A percentile compares a stretch with the other conserved stretches of the same genome.
Evolutionary conservation across 805 yeast genomes (phyloP).

Genomic region (Kazachstania bromeliacearum): DNA sequence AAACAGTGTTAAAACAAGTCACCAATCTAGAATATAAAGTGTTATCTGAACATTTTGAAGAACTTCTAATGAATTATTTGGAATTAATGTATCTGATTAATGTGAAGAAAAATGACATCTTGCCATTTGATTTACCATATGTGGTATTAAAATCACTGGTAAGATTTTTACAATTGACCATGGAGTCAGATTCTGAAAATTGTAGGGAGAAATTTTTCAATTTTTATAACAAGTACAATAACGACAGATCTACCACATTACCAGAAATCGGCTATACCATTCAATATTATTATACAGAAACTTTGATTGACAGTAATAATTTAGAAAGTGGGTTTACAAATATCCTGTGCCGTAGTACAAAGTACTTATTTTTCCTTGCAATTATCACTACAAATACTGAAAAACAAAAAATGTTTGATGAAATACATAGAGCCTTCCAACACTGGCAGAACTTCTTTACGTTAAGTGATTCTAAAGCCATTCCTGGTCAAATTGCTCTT

Average conservation of each 20-base stretch:
- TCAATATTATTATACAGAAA: constrained; percentile 36
- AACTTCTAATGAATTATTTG: constrained; percentile 35
- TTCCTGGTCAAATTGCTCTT: constrained; percentile 56
- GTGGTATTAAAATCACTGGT: constrained; percentile 47
- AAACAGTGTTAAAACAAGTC: constrained; percentile 39
- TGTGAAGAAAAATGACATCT: constrained; percentile 10
- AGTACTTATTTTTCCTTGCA: too few relatives aligned
- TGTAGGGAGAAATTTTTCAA: constrained; percentile 48
- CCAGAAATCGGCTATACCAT: constrained; percentile 47
- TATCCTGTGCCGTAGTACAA: too few relatives aligned
- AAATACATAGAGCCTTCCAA: too few relatives aligned
- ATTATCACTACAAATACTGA: too few relatives aligned
- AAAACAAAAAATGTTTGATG: too few relatives aligned
- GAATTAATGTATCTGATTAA: constrained; percentile 29
- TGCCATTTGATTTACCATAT: constrained; percentile 19
- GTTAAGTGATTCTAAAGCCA: too few relatives aligned
- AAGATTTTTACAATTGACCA: constrained; percentile 50
- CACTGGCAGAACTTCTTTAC: too few relatives aligned
- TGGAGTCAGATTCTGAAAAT: constrained; percentile 45
- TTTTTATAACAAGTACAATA: constrained; percentile 31
- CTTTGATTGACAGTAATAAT: too few relatives aligned
- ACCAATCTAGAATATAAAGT: constrained; percentile 46
- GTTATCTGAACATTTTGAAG: constrained; percentile 52
- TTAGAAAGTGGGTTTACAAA: too few relatives aligned
- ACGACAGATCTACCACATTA: constrained; percentile 19